Base-by-base conservation (phyloP, 805 yeast species). In the Teunomyces gatunensis region DNA sequence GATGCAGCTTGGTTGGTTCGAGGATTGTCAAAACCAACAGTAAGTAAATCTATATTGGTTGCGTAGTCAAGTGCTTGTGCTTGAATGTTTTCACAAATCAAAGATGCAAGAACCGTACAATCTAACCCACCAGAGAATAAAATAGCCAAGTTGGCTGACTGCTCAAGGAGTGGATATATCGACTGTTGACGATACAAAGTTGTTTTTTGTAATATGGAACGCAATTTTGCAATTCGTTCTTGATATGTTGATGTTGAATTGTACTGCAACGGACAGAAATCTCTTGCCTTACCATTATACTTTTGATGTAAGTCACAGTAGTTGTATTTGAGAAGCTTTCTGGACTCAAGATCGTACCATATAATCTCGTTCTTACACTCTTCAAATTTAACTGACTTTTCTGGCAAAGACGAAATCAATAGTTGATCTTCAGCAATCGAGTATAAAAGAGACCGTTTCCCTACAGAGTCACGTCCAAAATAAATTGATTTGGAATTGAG, bases 41-140 rank as follows among this genome's bases (percentile, higher is more conserved):
- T 92, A 11, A 94, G 59, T n/a, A 94, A 71, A 60, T 92, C 97
- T 6, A 94, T 54, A 11, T 75, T 1, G 52, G 45, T 42, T 2
- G 45, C 45, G 21, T 45, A 29, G 2, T 47, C 51, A 13, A 48
- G 52, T 39, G 48, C 52, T 29, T 34, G 47, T 13, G 53, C 48
- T 3, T 54, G 55, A n/a, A 58, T 48, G 44, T 64, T 62, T 42
- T 61, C 61, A 42, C 64, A 53, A 13, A 66, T 65, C 3, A 85
- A 42, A 0, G 83, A 80, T 0, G 95, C 90, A 20, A 94, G 58
- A 0, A 92, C 66, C 0, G 97, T 85, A 63, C 99, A 94, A 60
- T 94, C 99, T 3, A 94, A 71, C 0, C 99, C 99, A 1, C 99
- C 99, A 39, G 97, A 89, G 60, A 91, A 94, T 28, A 94, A 65